phyloP scores from a whole-genome alignment of 345 rosid genomes.

The Anacardium occidentale region DNA sequence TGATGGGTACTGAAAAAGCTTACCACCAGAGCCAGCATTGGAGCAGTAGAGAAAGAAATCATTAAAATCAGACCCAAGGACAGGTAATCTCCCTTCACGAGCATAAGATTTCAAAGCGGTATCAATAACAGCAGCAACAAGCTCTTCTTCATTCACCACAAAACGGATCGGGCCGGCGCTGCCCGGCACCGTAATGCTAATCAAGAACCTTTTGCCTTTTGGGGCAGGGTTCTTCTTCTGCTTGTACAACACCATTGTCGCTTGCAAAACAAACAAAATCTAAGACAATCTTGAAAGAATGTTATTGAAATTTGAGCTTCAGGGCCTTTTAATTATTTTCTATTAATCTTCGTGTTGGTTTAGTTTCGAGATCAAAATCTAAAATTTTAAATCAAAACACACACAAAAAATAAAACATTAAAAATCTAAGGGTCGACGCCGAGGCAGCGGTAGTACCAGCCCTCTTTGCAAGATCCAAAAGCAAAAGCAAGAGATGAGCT shows the following conservation, averaged over 20 bases:
- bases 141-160: conserved; percentile 73
- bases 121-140: conserved; percentile 74
- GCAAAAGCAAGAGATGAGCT: conserved; percentile 67
- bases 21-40: conserved; percentile 63
- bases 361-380: background rate
- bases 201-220: conserved; percentile 69
- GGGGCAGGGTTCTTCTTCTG: conserved; percentile 67
- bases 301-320: conserved; percentile 1
- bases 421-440: conserved; percentile 84
- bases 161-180: conserved; percentile 97
- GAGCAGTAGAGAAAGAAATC: conserved; percentile 80
- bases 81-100: conserved; percentile 94
- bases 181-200: conserved; percentile 81
- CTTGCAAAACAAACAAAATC: conserved; percentile 11
- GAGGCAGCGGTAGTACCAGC: conserved; percentile 99
- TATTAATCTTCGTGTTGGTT: background rate
- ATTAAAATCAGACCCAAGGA: conserved; percentile 76
- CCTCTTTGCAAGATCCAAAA: conserved; percentile 98
- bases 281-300: conserved; percentile 2
- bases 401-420: too few relatives aligned
- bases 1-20: background rate
- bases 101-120: conserved; percentile 82
- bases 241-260: conserved; percentile 73
- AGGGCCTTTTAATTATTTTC: background rate
- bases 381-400: background rate